phyloP scores from a whole-genome alignment of 2,329 filamentous ascomycete genomes.

The Aspergillus spinulosporus region DNA sequence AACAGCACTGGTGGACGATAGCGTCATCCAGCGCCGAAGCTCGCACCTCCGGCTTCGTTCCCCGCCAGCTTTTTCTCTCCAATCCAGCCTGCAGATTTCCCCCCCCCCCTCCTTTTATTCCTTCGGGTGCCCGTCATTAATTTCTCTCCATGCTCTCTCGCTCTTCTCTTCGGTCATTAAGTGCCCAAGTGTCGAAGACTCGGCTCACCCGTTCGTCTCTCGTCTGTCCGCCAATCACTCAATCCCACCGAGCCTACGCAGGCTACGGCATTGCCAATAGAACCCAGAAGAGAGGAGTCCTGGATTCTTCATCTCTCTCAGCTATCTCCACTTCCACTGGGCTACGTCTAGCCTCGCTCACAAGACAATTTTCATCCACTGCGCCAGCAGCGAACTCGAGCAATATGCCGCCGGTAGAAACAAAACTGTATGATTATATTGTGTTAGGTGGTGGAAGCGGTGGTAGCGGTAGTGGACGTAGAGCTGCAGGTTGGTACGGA shows the following conservation, averaged over 20 bases:
- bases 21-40: constrained; percentile 6
- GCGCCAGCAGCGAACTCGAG: constrained; percentile 26
- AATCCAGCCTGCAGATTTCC: constrained; percentile 8
- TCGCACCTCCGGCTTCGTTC: constrained; percentile 3
- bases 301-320: constrained; percentile 27
- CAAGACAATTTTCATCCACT: constrained; percentile 44
- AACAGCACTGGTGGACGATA: background rate
- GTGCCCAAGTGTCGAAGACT: constrained; percentile 22
- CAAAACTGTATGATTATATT: constrained; percentile 56
- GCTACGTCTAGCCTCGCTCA: constrained; percentile 42
- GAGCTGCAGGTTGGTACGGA: constrained; percentile 54
- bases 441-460: constrained; percentile 57
- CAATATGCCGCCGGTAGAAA: constrained; percentile 48
- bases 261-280: constrained; percentile 17
- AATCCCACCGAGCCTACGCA: constrained; percentile 13
- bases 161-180: constrained; percentile 20
- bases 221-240: constrained; percentile 5
- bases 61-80: constrained; percentile 11
- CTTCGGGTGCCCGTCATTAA: background rate
- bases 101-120: constrained; percentile 3
- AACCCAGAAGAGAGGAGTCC: constrained; percentile 15
- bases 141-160: constrained; percentile 26
- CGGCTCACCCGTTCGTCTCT: constrained; percentile 14
- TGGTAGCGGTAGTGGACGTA: constrained; percentile 51
- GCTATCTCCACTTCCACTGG: constrained; percentile 18